A percentile compares a stretch with the other conserved stretches of the same genome.
These are phyloP conservation scores for Borovskyia barvae DNA, from an alignment of 208 protist species.

Conservation along the genomic window DNA sequence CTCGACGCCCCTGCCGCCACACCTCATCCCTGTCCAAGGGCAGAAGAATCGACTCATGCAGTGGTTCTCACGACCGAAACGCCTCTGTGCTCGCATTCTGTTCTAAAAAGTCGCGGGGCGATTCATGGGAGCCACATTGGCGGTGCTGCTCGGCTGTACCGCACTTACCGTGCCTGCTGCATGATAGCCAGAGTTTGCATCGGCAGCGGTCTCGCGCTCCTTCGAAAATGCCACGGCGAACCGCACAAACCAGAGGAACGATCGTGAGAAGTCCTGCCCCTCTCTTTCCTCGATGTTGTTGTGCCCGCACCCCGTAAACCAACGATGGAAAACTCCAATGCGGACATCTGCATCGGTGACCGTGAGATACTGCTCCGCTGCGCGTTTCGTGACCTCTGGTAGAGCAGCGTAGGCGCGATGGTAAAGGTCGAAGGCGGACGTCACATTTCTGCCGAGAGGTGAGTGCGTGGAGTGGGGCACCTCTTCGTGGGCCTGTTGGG, in stretches of 20 bases:
- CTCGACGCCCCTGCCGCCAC: no score
- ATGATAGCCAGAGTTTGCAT: no score
- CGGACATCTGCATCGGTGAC: conserved; percentile 3
- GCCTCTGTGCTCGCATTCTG: no score
- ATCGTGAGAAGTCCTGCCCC: conserved; percentile 13
- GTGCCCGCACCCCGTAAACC: conserved; percentile 55
- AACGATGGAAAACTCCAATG: conserved; percentile 37
- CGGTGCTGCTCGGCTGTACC: no score
- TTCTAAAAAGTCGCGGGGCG: no score
- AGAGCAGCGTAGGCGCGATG: conserved; percentile 10
- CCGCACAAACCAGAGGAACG: conserved; percentile 32
- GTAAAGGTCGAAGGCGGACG: conserved; percentile 18
- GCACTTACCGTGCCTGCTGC: no score
- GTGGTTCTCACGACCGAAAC: no score
- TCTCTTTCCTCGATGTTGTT: conserved; percentile 56
- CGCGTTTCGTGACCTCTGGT: background rate
- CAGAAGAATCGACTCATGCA: no score
- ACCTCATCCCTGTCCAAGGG: no score
- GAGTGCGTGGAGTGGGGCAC: background rate
- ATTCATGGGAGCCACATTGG: no score
- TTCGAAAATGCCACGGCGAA: conserved; percentile 15
- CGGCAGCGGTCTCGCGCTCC: background rate
- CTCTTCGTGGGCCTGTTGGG: background rate
- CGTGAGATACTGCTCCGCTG: background rate
- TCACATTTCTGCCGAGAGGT: background rate